phyloP scores from a whole-genome alignment of 2,329 filamentous ascomycete genomes.

The Pseudogymnoascus sp. region DNA sequence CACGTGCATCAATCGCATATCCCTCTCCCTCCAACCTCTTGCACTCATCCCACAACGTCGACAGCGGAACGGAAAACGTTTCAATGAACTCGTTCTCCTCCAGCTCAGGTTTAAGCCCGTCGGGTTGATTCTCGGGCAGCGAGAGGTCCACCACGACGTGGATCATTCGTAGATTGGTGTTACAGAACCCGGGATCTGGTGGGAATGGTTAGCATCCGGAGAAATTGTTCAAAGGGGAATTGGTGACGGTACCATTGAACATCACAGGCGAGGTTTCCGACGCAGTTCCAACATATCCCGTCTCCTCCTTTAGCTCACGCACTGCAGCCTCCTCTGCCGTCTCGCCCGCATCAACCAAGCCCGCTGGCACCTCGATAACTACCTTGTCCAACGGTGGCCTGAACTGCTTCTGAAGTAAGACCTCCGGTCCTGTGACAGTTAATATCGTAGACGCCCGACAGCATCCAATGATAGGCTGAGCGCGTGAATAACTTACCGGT shows the following conservation, averaged over 20 bases:
- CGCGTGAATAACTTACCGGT: constrained; percentile 31
- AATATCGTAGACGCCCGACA: background rate
- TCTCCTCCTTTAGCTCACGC: constrained; percentile 58
- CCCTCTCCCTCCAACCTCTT: constrained; percentile 35
- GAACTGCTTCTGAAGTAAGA: constrained; percentile 60
- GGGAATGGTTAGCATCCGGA: background rate
- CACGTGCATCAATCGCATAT: constrained; percentile 33
- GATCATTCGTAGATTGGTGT: constrained; percentile 53
- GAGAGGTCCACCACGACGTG: constrained; percentile 41
- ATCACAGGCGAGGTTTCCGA: constrained; percentile 55
- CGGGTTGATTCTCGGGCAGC: constrained; percentile 35
- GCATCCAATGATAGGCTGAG: background rate
- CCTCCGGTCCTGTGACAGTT: constrained; percentile 36
- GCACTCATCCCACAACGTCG: constrained; percentile 37
- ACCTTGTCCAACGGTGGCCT: constrained; percentile 52
- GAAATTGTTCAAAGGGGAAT: background rate
- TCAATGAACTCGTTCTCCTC: constrained; percentile 47
- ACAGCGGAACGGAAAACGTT: constrained; percentile 40
- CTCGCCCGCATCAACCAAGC: constrained; percentile 54
- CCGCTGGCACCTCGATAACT: constrained; percentile 57
- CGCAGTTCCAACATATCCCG: constrained; percentile 51
- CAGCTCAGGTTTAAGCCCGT: constrained; percentile 35
- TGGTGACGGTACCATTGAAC: constrained; percentile 42
- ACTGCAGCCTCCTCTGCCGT: constrained; percentile 53
- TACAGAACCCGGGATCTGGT: constrained; percentile 54